Evolutionary conservation across 371 early-diverging fungal species (phyloP), one percentile per base, ranked within the genome.

Genomic region (Phascolomyces articulosus): DNA sequence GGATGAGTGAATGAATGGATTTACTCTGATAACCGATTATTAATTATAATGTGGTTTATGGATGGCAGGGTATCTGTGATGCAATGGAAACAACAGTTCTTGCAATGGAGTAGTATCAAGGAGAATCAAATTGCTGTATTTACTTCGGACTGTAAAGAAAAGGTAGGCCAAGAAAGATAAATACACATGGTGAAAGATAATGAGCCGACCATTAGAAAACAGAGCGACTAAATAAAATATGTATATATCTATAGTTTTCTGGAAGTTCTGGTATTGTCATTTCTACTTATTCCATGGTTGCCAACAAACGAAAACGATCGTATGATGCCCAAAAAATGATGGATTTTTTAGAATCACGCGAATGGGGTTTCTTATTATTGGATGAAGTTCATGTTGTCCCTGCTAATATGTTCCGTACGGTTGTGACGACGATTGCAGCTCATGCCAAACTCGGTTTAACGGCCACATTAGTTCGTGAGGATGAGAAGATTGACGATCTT

Each of bases 381-480:
- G 99, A 99, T 73, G 99, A 99, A 79, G 99, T 99, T 8, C 99
- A 99, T 73, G 99, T 99, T 48, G 99, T 98, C 7, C 99, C 99
- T 9, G 99, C 99, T 47, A 93, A 96, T 66, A 96, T 99, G 95
- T 99, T 99, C 80, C 90, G 99, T 65, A 93, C 93, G 51, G 99
- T 99, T 2, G 88, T 99, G 21, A 95, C 96, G 2, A 90, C 91
- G 2, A 95, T 99, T 59, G 91, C 94, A 18, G 96, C 99, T 1
- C 99, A 99, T 70, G 91, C 97, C 57, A 99, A 99, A 75, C 87
- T 99, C 11, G 99, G 99, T 0, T 79, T 99, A 59, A 99, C 99
- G 0, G 99, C 99, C 1, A 99, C 99, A 0, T 85, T 99, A 23
- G 99, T 99, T 24, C 88, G 99, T 67, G 99, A 99, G 75, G 99